Percentiles rank a stretch among this genome's conserved stretches.
phyloP scores from a whole-genome alignment of 1,139 yeast species.

The Sugiyamaella neomexicana region DNA sequence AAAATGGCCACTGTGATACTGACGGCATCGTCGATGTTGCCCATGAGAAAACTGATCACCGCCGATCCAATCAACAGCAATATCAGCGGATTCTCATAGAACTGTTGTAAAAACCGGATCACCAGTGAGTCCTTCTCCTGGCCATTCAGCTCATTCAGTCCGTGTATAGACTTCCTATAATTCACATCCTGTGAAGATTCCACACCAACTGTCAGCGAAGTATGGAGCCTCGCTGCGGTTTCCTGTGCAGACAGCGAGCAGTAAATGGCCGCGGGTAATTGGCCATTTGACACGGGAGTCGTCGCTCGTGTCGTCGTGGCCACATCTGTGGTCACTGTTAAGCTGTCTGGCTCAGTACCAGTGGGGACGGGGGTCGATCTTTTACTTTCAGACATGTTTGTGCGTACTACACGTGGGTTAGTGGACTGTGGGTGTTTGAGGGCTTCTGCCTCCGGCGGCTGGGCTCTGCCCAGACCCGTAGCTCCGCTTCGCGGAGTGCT shows the following conservation, averaged over 20 bases:
- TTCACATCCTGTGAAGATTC: slow-evolving; percentile 66
- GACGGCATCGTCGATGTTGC: slow-evolving; percentile 89
- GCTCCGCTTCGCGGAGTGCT: too few species aligned
- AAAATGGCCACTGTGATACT: slow-evolving; percentile 79
- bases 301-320: too few species aligned
- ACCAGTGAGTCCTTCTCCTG: slow-evolving; percentile 76
- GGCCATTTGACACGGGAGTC: slow-evolving; percentile 3
- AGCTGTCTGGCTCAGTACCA: not conserved
- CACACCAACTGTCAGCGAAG: slow-evolving; percentile 62
- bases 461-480: not conserved
- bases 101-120: slow-evolving; percentile 70
- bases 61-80: slow-evolving; percentile 87
- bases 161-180: slow-evolving; percentile 71
- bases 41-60: slow-evolving; percentile 78
- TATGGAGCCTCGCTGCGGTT: slow-evolving; percentile 58
- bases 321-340: too few species aligned
- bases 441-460: not conserved
- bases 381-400: slow-evolving; percentile 6
- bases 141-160: slow-evolving; percentile 67
- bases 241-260: slow-evolving; percentile 62
- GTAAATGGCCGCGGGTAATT: slow-evolving; percentile 49
- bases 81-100: slow-evolving; percentile 87
- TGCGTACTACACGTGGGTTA: too few species aligned
- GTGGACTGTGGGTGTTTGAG: too few species aligned
- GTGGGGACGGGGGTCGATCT: slow-evolving; percentile 5